Base-by-base conservation (phyloP, 2,329 filamentous ascomycete species). In the Stemphylium lycopersici region DNA sequence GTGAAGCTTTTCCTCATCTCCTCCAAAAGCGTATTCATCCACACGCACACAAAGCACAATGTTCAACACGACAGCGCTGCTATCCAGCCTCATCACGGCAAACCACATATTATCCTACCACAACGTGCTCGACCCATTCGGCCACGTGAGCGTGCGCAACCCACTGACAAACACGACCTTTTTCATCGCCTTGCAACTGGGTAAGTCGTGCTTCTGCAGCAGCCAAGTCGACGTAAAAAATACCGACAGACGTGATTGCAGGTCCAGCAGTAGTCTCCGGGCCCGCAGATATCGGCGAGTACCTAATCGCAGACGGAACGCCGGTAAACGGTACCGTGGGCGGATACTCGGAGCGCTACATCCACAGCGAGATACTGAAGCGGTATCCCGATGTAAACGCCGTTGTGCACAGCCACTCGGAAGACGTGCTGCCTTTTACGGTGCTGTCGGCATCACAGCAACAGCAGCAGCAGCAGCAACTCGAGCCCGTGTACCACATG, bases 91-190 rank as follows among this genome's bases (percentile, higher is more conserved):
- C 42, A 78, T 82, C 29, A 70, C 72, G 3, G 78, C 76, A 12
- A 76, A 77, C 55, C 80, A 82, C 58, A 81, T 83, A 39, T 75
- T 84, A 0, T 78, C 82, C 59, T 70, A 80, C 51, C 76, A 82
- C 34, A 66, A 70, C 38, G 77, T 83, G 7, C 69, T 84, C 29
- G 81, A 83, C 53, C 78, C 79, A 2, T 82, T 79, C 57, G 81
- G 81, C 18, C 81, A 84, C 52, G 66, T 84, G n/a, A 81, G 80
- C 8, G 69, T 81, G 31, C 75, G 81, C 3, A 77, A 83, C 52
- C 80, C 81, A 75, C 79, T 5, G 66, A 75, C 3, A 62, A 67
- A 75, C 3, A 62, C 71, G 2, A 77, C 71, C 0, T 79, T 78
- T 65, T 78, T 76, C 66, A 67, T 79, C 24, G 70, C 76, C 11